Base-by-base conservation (phyloP, 495 filamentous ascomycete species). In the Penicillium atrosanguineum region DNA sequence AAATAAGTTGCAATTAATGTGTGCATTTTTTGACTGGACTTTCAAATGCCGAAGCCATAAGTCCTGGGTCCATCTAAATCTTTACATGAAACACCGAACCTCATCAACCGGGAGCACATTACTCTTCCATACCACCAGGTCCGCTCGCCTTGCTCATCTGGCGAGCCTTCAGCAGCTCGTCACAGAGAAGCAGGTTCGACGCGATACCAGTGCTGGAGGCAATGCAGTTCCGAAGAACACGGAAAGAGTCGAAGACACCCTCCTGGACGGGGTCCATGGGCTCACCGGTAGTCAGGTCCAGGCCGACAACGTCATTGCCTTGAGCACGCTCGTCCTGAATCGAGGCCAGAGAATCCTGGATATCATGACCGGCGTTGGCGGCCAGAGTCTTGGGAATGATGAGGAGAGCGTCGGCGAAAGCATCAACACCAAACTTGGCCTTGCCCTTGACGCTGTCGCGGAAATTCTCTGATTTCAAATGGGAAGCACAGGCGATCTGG, bases 351-450 rank as follows among this genome's bases (percentile, higher is more conserved):
- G 65, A 65, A 53, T 98, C 94, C 72, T 97, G 95, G 51, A 98
- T 87, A 69, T 98, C 94, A 62, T 95, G 92, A 51, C 95, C 94
- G 41, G 90, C 88, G 67, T 98, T 98, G 60, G 93, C 91, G 14
- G 94, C 94, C 36, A 98, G 82, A 15, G 91, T 97, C 81, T 98
- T 98, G 43, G 94, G 94, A 57, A 98, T 97, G 53, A 97, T 76
- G 53, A 97, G 70, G 39, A 98, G 80, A 20, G 94, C 91, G 72
- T 97, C 94, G 2, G 94, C 90, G 68, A 97, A 98, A 8, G 94
- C 95, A 52, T 83, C 82, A 6, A 97, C 91, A 61, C 95, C 94
- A 76, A 82, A 96, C 74, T 95, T 96, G 34, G 94, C 89, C 79
- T 98, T 98, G 44, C 94, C 94, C 79, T 95, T 97, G 53, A 97